Evolutionary conservation across 257 asterid species (phyloP).

Genomic region (Solanum habrochaites): DNA sequence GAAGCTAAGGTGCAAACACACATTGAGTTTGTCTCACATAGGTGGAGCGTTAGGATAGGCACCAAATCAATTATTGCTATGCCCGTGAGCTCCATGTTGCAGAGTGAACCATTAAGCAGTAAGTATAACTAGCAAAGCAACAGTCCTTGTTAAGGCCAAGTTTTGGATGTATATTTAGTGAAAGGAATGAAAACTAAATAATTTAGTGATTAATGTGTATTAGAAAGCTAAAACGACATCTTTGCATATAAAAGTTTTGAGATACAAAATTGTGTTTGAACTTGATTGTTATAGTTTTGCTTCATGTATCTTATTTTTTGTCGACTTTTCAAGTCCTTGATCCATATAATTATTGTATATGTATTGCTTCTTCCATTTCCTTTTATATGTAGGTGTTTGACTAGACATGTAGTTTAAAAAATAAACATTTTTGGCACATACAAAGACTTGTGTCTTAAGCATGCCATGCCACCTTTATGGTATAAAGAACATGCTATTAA

Average conservation of each 20-base stretch:
- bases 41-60: not conserved
- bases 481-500: not conserved
- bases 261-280: not conserved
- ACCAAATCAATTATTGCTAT: not conserved
- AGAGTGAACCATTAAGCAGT: not conserved
- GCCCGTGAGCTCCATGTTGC: not conserved
- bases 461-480: not conserved
- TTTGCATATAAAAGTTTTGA: not conserved
- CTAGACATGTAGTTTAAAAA: not conserved
- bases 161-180: not conserved
- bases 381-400: not conserved
- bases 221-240: not conserved
- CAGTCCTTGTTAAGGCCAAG: not conserved
- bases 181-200: not conserved
- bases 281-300: not conserved
- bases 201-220: not conserved
- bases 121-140: not conserved
- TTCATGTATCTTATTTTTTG: not conserved
- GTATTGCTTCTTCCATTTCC: not conserved
- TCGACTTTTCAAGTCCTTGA: not conserved
- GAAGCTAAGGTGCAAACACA: not conserved
- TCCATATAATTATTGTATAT: not conserved
- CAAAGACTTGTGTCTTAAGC: not conserved
- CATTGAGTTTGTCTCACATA: not conserved
- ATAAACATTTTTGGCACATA: not conserved